These are phyloP conservation scores for Mallotus repandus DNA, from an alignment of 441 rosid species.

Conservation along the genomic window DNA sequence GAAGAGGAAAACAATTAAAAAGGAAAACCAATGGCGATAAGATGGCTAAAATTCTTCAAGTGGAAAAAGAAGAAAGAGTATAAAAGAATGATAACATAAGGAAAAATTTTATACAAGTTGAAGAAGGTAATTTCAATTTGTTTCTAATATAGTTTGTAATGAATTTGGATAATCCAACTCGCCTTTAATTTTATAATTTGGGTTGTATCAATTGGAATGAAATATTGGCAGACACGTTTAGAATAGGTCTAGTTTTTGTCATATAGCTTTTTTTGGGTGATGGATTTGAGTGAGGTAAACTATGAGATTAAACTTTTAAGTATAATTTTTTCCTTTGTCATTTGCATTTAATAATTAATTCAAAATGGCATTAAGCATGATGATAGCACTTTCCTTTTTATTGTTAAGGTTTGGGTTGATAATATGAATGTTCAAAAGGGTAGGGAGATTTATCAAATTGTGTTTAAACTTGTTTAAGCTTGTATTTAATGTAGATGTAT, in stretches of 20 bases:
- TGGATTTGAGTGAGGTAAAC: not conserved
- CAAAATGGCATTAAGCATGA: too few relatives aligned
- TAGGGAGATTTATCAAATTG: too few relatives aligned
- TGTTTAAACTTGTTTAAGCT: too few relatives aligned
- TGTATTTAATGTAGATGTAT: too few relatives aligned
- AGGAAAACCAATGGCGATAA: constrained; percentile 84
- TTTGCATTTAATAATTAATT: too few relatives aligned
- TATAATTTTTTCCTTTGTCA: not conserved
- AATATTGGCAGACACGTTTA: not conserved
- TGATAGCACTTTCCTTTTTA: too few relatives aligned
- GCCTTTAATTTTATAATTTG: not conserved
- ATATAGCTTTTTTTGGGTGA: not conserved
- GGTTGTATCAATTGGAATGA: not conserved
- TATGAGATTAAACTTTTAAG: not conserved
- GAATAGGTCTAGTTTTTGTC: not conserved
- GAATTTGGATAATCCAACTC: too few relatives aligned
- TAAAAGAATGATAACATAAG: constrained; percentile 84
- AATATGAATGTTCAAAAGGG: too few relatives aligned
- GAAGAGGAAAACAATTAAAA: constrained; percentile 71
- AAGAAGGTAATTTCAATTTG: constrained; percentile 45
- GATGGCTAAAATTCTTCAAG: constrained; percentile 87
- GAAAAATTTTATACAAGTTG: constrained; percentile 70
- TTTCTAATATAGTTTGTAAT: not conserved
- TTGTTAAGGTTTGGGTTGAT: too few relatives aligned
- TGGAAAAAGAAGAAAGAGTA: constrained; percentile 92